Conservation (phyloP, 106 monocot species). For the Phalaenopsis aphrodite region DNA sequence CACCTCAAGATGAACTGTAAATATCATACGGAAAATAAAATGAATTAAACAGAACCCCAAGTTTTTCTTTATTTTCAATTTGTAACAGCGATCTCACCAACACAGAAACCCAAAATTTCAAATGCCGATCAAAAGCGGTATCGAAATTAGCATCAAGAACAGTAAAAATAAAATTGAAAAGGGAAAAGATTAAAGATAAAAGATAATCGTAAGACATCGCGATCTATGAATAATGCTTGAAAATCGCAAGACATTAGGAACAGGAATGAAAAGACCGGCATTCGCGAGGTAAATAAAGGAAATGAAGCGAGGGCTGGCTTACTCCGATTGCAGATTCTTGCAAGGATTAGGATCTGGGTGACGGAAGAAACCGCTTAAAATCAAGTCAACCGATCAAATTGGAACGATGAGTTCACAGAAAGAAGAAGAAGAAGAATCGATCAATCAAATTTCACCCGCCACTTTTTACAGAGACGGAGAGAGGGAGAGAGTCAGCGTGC, state of each 20-base stretch:
- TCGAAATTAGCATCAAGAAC: background rate
- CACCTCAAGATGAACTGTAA: no score
- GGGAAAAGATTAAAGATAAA: background rate
- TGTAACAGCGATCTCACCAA: no score
- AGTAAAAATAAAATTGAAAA: background rate
- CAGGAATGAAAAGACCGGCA: background rate
- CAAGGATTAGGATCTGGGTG: background rate
- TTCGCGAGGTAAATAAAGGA: background rate
- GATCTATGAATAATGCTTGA: background rate
- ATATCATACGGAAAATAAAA: no score
- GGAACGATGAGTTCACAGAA: background rate
- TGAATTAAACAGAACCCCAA: no score
- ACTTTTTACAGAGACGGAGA: background rate
- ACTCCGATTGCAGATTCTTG: background rate
- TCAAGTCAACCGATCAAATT: background rate
- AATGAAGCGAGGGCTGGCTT: background rate
- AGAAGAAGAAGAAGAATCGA: background rate
- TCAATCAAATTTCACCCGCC: background rate
- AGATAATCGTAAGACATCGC: background rate
- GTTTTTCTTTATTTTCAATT: no score
- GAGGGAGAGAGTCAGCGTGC: background rate
- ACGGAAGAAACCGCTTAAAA: background rate
- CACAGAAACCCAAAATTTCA: no score
- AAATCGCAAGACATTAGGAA: background rate
- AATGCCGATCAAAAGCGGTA: background rate